A percentile compares a stretch with the other conserved stretches of the same genome.
Conservation (phyloP, 805 yeast genomes). For the Myxozyma sirexii region DNA sequence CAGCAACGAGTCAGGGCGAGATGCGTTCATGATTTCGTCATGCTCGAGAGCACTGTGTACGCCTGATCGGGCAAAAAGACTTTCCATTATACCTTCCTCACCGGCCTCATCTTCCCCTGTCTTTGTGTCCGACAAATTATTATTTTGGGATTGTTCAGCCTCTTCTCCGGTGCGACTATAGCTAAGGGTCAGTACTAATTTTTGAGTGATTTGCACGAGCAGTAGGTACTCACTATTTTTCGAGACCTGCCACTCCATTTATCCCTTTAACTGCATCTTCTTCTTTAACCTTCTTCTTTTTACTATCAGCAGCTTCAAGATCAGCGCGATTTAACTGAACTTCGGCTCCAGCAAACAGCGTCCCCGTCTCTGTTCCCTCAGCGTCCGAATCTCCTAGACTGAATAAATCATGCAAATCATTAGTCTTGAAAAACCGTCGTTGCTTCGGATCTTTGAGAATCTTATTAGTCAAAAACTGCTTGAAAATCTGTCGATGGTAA, state of each 20-base stretch:
- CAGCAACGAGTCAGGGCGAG: slow-evolving; percentile 54
- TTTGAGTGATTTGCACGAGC: background rate
- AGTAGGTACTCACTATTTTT: slow-evolving; percentile 56
- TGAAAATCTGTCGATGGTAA: slow-evolving; percentile 94
- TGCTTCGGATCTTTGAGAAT: slow-evolving; percentile 95
- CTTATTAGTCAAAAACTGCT: slow-evolving; percentile 89
- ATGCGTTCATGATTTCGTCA: slow-evolving; percentile 68
- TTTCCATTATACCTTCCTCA: slow-evolving; percentile 73
- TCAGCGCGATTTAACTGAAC: slow-evolving; percentile 37
- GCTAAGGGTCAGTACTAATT: background rate
- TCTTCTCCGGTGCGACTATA: slow-evolving; percentile 21
- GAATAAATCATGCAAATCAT: slow-evolving; percentile 87
- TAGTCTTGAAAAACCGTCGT: slow-evolving; percentile 86
- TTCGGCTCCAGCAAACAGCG: slow-evolving; percentile 57
- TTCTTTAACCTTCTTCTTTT: slow-evolving; percentile 42
- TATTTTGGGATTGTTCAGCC: background rate
- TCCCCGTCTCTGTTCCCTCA: slow-evolving; percentile 69
- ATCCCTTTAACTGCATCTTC: slow-evolving; percentile 70
- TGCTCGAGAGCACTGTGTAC: slow-evolving; percentile 77
- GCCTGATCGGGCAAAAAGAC: slow-evolving; percentile 69
- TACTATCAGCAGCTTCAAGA: slow-evolving; percentile 37
- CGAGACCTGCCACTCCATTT: slow-evolving; percentile 74
- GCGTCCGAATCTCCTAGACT: slow-evolving; percentile 74
- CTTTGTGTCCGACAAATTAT: background rate
- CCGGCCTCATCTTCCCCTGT: slow-evolving; percentile 24